A percentile compares a stretch with the other conserved stretches of the same genome.
phyloP scores from a whole-genome alignment of 257 asterid species.

The Salvia splendens region DNA sequence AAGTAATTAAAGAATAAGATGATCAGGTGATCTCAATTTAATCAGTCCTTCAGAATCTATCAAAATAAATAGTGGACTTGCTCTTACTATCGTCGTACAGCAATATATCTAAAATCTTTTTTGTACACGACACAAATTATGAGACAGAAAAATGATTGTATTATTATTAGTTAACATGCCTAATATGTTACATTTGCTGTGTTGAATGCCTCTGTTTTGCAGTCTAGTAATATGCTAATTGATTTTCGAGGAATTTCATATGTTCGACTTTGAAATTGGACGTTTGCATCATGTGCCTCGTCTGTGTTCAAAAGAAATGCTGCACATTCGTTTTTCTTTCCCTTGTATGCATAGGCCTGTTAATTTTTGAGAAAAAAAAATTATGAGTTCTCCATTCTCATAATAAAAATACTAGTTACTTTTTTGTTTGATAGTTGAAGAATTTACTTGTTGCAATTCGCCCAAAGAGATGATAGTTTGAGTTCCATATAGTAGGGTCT shows the following conservation, averaged over 20 bases:
- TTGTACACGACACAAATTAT: too few species aligned
- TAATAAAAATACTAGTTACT: too few species aligned
- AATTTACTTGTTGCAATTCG: slow-evolving; percentile 61
- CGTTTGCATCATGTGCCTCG: slow-evolving; percentile 21
- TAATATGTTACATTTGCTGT: slow-evolving; percentile 62
- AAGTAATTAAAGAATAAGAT: too few species aligned
- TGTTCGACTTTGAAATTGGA: slow-evolving; percentile 47
- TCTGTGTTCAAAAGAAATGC: slow-evolving; percentile 78
- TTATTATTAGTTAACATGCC: too few species aligned
- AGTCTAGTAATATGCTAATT: slow-evolving; percentile 85
- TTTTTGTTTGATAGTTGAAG: neutral
- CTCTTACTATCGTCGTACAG: too few species aligned
- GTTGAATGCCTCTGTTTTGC: slow-evolving; percentile 67
- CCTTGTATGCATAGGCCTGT: slow-evolving; percentile 62
- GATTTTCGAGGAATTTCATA: slow-evolving; percentile 62
- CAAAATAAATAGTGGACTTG: too few species aligned
- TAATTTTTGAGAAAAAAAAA: too few species aligned
- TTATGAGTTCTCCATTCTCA: too few species aligned
- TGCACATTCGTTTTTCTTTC: slow-evolving; percentile 58
- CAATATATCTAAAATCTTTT: too few species aligned
- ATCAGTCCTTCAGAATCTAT: too few species aligned
- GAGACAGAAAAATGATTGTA: too few species aligned
- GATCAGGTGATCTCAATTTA: too few species aligned
- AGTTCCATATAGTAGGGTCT: slow-evolving; percentile 55
- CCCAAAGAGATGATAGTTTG: slow-evolving; percentile 48